Base-by-base conservation (phyloP, 495 filamentous ascomycete genomes). In the Aspergillus nidulans region DNA sequence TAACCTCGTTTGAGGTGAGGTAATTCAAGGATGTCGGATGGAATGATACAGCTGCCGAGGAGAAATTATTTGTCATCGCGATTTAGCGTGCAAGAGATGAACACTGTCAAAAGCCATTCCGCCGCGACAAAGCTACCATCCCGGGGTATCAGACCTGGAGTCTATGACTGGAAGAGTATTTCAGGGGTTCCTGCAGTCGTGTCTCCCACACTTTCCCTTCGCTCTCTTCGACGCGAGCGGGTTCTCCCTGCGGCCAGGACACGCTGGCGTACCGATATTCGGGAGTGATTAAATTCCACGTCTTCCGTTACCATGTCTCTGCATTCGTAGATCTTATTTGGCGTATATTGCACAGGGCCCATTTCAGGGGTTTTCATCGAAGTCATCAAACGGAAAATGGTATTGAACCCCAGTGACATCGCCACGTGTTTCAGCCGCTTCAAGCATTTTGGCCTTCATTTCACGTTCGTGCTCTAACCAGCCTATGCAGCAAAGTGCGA, bases 351-450 rank as follows among this genome's bases (percentile, higher is more conserved):
- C n/a, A n/a, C n/a, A n/a, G n/a, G n/a, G n/a, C n/a, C n/a, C n/a
- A n/a, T n/a, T n/a, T 44, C 57, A 64, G 21, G 48, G 49, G 13
- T 41, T 42, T 41, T 67, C 66, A 57, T 69, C 62, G 42, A 62
- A 62, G 46, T 69, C 66, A 52, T 69, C 64, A 51, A 67, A 67
- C 8, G 61, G 58, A 39, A 64, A 69, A 51, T 69, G 59, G 20
- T 69, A 42, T 23, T 47, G 18, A 20, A 63, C 20, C 6, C 19
- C 54, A 39, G 19, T 38, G 19, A 49, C 13, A 36, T 59, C 58
- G 9, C 43, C 32, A 13, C 24, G 12, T 10, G 44, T 65, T 45
- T 64, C 49, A 21, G 66, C 62, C 8, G 39, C 55, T 56, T 67
- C 56, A n/a, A 67, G 49, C 57, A 61, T 57, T 45, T 32, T 56